A percentile compares a stretch with the other conserved stretches of the same genome.
Conservation (phyloP, 1,284 basidiomycete species). For the Lentinus polychrous region DNA sequence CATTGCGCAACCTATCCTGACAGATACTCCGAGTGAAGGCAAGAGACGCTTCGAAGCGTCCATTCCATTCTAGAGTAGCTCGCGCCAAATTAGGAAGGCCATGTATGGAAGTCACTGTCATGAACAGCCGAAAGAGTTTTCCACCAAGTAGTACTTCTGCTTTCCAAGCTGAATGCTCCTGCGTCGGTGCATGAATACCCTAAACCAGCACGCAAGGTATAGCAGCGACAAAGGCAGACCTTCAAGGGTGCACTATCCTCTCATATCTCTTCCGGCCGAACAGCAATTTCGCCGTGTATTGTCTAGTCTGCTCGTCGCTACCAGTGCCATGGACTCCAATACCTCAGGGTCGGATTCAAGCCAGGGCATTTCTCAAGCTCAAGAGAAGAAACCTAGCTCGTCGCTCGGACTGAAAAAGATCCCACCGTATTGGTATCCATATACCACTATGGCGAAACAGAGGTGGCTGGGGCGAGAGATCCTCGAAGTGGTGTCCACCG, state of each 20-base stretch:
- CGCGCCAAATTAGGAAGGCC: too few relatives aligned
- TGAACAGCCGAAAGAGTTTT: too few relatives aligned
- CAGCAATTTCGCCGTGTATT: slow-evolving; percentile 2
- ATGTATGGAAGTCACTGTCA: too few relatives aligned
- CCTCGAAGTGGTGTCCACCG: slow-evolving; percentile 81
- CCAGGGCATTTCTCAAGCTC: too few relatives aligned
- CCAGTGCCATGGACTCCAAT: neutral
- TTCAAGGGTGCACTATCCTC: slow-evolving; percentile 3
- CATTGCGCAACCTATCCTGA: too few relatives aligned
- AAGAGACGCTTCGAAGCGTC: too few relatives aligned
- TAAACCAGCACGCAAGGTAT: neutral
- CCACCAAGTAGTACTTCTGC: too few relatives aligned
- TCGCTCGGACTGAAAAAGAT: slow-evolving; percentile 58
- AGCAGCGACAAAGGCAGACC: neutral
- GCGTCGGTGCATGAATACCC: neutral
- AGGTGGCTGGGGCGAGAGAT: slow-evolving; percentile 85
- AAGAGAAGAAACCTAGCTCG: neutral
- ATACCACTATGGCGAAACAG: slow-evolving; percentile 88
- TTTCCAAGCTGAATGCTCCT: too few relatives aligned
- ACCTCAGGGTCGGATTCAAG: too few relatives aligned
- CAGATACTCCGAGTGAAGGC: too few relatives aligned
- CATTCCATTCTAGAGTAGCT: too few relatives aligned
- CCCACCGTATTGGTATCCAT: slow-evolving; percentile 75
- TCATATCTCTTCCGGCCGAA: slow-evolving; percentile 1
- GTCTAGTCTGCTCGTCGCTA: neutral